Base-by-base conservation (phyloP, 2,329 filamentous ascomycete species). In the Fusarium denticulatum region DNA sequence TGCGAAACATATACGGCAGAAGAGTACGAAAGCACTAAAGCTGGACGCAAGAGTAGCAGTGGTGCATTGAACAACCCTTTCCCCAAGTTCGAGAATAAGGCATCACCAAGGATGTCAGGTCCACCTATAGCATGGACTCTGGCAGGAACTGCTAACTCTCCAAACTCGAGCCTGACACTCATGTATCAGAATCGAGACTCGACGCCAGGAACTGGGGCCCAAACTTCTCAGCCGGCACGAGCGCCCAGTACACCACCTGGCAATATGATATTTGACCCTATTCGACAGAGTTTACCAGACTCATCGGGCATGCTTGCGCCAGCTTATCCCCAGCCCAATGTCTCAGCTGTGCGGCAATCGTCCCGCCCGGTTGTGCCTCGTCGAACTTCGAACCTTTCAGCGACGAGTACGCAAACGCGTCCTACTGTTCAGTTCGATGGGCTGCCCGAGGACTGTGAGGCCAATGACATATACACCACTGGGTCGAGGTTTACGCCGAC, bases 71-170 rank as follows among this genome's bases (percentile, higher is more conserved):
- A 85, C 11, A 81, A 80, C 26, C 83, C 83, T 8, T 84, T 89
- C 28, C 81, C 85, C 6, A 82, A 81, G 16, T 80, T 86, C 10
- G 85, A 87, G 43, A 82, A 83, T 37, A 83, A 85, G 2, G 79
- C 85, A 1, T 88, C 88, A 1, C 88, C 88, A 2, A 87, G 85
- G 57, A 83, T 84, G 43, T 61, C 76, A 8, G 79, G 81, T 4
- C 83, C 85, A 14, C 86, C 85, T 2, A 94, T 97, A 66, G 94
- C 94, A 3, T 97, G 93, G 92, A 95, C 94, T 13, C 83, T 97
- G n/a, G 94, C 94, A 0, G 94, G 94, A 20, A 96, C 92, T 4
- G 95, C 94, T 61, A 94, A 97, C 78, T 96, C 94, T 7, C 92
- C 94, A 3, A 95, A 91, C 71, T 94, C 94, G 0, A 96, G 94